Base-by-base conservation (phyloP, 108 stramenopile genomes). In the Cyclotella choctawhatcheeana region DNA sequence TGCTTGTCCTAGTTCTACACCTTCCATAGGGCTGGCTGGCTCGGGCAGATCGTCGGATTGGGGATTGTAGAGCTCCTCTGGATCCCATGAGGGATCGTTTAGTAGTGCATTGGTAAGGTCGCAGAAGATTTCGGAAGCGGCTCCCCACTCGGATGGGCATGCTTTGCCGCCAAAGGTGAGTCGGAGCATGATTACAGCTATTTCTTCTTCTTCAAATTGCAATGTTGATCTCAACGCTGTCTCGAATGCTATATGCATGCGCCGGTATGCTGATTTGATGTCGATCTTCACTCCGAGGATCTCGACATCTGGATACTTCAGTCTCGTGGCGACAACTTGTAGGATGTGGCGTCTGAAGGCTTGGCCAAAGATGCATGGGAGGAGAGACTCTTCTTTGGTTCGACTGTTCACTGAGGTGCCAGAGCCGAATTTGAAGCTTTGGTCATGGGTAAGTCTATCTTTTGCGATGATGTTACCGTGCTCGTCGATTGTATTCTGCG, bases 111-210 rank as follows among this genome's bases (percentile, higher is more conserved):
- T 70, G 0, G 60, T 27, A 5, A 77, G 40, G 51, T 76, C 67
- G 29, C 67, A 69, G 7, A 76, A 22, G 10, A 58, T 20, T 21
- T 76, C 74, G 5, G 76, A 62, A 14, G 48, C 20, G 27, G 20
- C 2, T 4, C 76, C 48, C 34, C 50, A 77, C 16, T 62, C 76
- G 12, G 4, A 62, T 1, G 76, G 76, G 33, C 76, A 48, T 1
- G 68, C 34, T 8, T 34, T 58, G 0, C 76, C 76, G 1, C 76
- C 76, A 18, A 77, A 77, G 20, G 76, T 51, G 3, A 69, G 58
- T 53, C 76, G 2, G 7, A 69, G 69, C 0, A 24, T 16, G 3
- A 77, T 22, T 4, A 54, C 12, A 17, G 67, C 67, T 3, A 70
- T 29, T 5, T 21, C n/a, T 2, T 29, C 2, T 10, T 56, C 5